Conservation (phyloP, 2,329 filamentous ascomycete genomes). For the Scedosporium aurantiacum region DNA sequence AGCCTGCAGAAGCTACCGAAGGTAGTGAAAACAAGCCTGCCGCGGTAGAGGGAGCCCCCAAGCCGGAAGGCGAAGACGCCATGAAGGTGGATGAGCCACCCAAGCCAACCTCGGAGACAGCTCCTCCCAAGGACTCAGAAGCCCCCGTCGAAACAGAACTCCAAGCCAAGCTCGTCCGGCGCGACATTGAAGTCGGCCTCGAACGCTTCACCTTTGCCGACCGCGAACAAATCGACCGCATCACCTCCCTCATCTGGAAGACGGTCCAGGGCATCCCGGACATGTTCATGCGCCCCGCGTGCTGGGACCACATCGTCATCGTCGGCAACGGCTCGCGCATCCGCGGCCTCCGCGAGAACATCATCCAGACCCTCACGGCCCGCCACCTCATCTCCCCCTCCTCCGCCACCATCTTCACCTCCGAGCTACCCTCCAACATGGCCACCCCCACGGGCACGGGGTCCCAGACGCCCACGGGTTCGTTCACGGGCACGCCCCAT, state of each 20-base stretch:
- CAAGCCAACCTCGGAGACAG: conserved; percentile 1
- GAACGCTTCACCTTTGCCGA: conserved; percentile 63
- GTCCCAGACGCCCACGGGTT: conserved; percentile 73
- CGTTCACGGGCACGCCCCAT: conserved; percentile 41
- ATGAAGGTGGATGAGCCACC: conserved; percentile 3
- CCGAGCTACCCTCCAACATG: conserved; percentile 87
- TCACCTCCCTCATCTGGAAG: conserved; percentile 74
- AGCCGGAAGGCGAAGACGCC: not conserved
- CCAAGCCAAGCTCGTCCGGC: conserved; percentile 45
- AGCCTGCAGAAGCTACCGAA: conserved; percentile 2
- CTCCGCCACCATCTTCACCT: conserved; percentile 92
- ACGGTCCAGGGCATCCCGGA: conserved; percentile 76
- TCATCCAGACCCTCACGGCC: conserved; percentile 65
- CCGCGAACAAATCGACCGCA: conserved; percentile 66
- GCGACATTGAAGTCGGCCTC: conserved; percentile 64
- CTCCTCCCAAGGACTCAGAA: conserved; percentile 9
- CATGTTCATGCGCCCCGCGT: conserved; percentile 68
- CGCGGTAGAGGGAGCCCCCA: not conserved
- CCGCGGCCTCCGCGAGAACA: conserved; percentile 76
- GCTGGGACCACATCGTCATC: conserved; percentile 88
- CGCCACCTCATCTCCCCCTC: conserved; percentile 87
- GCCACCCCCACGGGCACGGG: conserved; percentile 85
- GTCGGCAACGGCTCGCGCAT: conserved; percentile 73
- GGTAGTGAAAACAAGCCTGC: not conserved
- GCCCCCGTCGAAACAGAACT: conserved; percentile 24